Conservation (phyloP, 2,329 filamentous ascomycete species). For the Lecanicillium sp. region DNA sequence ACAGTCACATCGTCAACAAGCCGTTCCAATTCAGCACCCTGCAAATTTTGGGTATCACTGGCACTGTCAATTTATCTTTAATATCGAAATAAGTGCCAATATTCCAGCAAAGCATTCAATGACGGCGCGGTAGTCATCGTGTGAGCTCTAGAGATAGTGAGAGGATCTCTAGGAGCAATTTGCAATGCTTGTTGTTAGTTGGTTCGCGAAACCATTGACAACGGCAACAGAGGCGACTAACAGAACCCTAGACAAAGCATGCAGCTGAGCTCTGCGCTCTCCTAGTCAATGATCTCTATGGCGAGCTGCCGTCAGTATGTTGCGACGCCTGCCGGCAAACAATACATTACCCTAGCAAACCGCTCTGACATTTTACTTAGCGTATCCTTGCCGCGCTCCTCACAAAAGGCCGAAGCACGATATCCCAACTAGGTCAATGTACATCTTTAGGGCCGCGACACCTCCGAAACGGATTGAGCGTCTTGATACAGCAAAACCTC, state of each 20-base stretch:
- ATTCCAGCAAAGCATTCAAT: slow-evolving; percentile 34
- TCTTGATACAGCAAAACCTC: slow-evolving; percentile 83
- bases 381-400: slow-evolving; percentile 76
- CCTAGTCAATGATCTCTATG: slow-evolving; percentile 81
- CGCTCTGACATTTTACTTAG: slow-evolving; percentile 34
- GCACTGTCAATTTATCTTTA: no score
- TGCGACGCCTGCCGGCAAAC: slow-evolving; percentile 10
- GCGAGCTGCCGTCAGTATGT: slow-evolving; percentile 83
- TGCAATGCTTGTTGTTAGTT: slow-evolving; percentile 47
- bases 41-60: no score
- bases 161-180: slow-evolving; percentile 67
- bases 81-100: background rate
- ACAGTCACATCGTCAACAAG: slow-evolving; percentile 6
- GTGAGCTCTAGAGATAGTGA: slow-evolving; percentile 70
- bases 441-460: slow-evolving; percentile 68
- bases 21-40: background rate
- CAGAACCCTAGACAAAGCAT: slow-evolving; percentile 51
- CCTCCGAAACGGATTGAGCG: slow-evolving; percentile 70
- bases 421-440: slow-evolving; percentile 60
- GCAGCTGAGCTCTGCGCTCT: slow-evolving; percentile 83
- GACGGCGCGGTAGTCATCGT: slow-evolving; percentile 59
- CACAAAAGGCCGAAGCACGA: slow-evolving; percentile 67
- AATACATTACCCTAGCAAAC: no score
- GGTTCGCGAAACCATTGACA: background rate
- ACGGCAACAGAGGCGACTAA: slow-evolving; percentile 10